A percentile compares a stretch with the other conserved stretches of the same genome.
phyloP scores from a whole-genome alignment of 306 rosid genomes.

The Delonix regia region DNA sequence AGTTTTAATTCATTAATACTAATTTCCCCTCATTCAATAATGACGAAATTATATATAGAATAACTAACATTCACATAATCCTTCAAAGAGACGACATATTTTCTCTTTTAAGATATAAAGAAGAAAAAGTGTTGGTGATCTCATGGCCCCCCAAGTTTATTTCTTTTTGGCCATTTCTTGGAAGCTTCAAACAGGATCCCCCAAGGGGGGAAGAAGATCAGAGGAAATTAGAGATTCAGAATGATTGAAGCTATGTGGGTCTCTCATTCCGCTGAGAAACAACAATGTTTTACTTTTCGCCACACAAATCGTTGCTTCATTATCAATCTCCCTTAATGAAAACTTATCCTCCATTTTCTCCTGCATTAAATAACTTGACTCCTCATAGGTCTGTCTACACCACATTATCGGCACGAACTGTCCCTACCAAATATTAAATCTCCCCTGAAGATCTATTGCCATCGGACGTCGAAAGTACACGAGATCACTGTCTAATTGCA shows the following conservation, averaged over 20 bases:
- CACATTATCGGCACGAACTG: neutral
- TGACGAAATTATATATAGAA: neutral
- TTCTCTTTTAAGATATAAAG: neutral
- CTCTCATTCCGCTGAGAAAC: slow-evolving; percentile 35
- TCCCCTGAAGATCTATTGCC: slow-evolving; percentile 38
- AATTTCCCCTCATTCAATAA: neutral
- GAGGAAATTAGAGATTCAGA: neutral
- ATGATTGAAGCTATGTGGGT: slow-evolving; percentile 43
- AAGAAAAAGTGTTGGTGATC: neutral
- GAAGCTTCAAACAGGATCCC: slow-evolving; percentile 29
- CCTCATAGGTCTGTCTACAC: neutral
- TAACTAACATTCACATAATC: neutral
- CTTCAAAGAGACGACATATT: neutral
- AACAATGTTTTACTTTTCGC: slow-evolving; percentile 45
- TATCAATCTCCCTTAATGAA: slow-evolving; percentile 6
- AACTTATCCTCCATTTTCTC: neutral
- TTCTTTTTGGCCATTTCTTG: slow-evolving; percentile 32
- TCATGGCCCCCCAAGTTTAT: slow-evolving; percentile 2
- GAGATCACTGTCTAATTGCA: slow-evolving; percentile 63
- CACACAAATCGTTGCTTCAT: slow-evolving; percentile 38
- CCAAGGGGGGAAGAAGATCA: neutral
- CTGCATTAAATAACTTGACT: neutral
- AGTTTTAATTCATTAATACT: neutral
- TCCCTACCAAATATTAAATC: slow-evolving; percentile 50
- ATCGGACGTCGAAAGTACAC: slow-evolving; percentile 53